Evolutionary conservation across 1,284 basidiomycete species (phyloP), one percentile per base, ranked within the genome.

Genomic region (Cryptococcus wingfieldii): DNA sequence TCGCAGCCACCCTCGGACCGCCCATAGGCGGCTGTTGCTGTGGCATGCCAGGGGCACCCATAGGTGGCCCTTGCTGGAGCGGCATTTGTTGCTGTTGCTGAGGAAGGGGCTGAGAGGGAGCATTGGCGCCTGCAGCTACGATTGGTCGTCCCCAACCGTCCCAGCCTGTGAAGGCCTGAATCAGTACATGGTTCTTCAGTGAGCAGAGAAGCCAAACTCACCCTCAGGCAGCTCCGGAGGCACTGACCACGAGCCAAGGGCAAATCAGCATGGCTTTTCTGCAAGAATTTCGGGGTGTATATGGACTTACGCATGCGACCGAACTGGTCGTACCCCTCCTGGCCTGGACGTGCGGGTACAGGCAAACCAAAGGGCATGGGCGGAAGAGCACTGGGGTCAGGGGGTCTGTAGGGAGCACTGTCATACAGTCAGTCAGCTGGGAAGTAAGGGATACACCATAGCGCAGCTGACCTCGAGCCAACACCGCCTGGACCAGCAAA

Each of bases 301-400:
- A 5, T 9, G 13, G 9, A 66, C 70, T 60, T 51, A 72, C 70
- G 53, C 66, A 69, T 66, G 23, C 70, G 55, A 2, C 70, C 70
- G 56, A 70, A 72, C 46, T 65, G 63, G 45, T 72, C 70, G 48
- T 70, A 72, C 2, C 70, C 70, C 56, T 72, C 70, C 58, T 72
- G 70, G 28, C 70, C 70, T 10, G 70, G 70, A 62, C 70, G 50
- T 37, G 70, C 70, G 51, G 70, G 66, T 50, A 72, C 70, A 2
- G 70, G 68, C 16, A 72, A 55, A 23, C 70, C 70, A 27, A 58
- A 61, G 7, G 69, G 70, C 70, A 72, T 72, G 13, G 67, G 70
- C 42, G 68, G 66, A 9, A 66, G 50, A 12, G 66, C 61, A 14
- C 63, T 64, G n/a, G 70, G 70, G 46, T 72, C 70, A n/a, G 70